phyloP scores from a whole-genome alignment of 495 filamentous ascomycete species.

The Letharia lupina region DNA sequence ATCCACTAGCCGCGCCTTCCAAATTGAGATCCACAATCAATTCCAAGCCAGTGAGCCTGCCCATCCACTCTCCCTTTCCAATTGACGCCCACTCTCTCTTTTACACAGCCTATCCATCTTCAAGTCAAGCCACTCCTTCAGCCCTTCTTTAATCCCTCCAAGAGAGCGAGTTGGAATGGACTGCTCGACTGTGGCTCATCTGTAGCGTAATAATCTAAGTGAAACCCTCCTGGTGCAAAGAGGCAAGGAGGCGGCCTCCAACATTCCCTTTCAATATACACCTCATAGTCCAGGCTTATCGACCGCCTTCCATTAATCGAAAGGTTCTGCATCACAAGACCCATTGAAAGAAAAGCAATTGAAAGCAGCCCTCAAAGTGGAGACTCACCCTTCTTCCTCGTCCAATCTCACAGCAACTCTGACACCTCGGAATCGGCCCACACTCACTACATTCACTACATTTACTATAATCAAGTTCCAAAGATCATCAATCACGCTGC shows the following conservation, averaged over 20 bases:
- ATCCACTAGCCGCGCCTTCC: slow-evolving; percentile 10
- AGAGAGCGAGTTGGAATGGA: background rate
- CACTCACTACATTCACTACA: background rate
- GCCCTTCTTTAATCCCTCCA: background rate
- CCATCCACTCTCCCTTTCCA: slow-evolving; percentile 3
- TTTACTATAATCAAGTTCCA: background rate
- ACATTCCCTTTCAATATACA: background rate
- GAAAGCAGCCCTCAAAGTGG: background rate
- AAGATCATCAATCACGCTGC: background rate
- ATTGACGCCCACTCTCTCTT: background rate
- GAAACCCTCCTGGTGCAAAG: background rate
- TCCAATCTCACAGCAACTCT: background rate
- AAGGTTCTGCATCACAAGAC: background rate
- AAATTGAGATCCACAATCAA: background rate
- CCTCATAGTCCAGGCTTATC: background rate
- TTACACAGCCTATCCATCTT: slow-evolving; percentile 1
- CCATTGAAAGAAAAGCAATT: slow-evolving; percentile 8
- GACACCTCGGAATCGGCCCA: background rate
- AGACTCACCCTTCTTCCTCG: background rate
- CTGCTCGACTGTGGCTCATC: background rate
- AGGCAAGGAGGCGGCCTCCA: background rate
- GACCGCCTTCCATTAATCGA: background rate
- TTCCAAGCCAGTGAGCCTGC: no score
- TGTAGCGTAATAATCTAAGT: background rate
- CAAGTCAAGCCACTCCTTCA: background rate